These are phyloP conservation scores for Cornus suecica DNA, from an alignment of 148 eudicot species.

Conservation along the genomic window DNA sequence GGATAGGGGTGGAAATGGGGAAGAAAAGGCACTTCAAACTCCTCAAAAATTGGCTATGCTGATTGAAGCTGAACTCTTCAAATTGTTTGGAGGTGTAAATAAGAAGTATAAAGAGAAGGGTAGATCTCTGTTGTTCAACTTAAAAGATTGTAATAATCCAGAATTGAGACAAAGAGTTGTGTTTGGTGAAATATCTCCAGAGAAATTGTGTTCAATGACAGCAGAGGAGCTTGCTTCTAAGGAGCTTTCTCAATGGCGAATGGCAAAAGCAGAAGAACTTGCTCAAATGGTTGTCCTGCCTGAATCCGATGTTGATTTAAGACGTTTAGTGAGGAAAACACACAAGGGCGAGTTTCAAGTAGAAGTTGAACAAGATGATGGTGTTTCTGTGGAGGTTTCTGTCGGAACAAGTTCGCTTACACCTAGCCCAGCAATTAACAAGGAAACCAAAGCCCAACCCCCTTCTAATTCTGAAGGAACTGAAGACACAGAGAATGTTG, in stretches of 20 bases:
- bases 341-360: constrained; percentile 97
- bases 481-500: no score
- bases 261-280: constrained; percentile 86
- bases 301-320: constrained; percentile 66
- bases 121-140: constrained; percentile 82
- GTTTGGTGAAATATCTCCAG: constrained; percentile 81
- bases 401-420: constrained; percentile 26
- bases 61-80: constrained; percentile 81
- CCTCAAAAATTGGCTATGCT: constrained; percentile 60
- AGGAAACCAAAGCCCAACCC: constrained; percentile 15
- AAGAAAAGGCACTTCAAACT: constrained; percentile 25
- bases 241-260: constrained; percentile 96
- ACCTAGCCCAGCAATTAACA: constrained; percentile 26
- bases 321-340: constrained; percentile 91
- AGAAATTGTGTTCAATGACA: constrained; percentile 88
- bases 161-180: constrained; percentile 83
- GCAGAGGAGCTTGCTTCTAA: constrained; percentile 97
- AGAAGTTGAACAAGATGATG: constrained; percentile 64
- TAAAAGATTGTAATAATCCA: constrained; percentile 86
- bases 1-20: constrained; percentile 15
- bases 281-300: constrained; percentile 83
- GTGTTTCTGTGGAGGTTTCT: constrained; percentile 54
- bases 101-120: constrained; percentile 96
- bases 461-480: constrained; percentile 27
- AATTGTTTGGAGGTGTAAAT: constrained; percentile 87